Evolutionary conservation across 139 green algal species (phyloP).

Genomic region (Picochlorum sp.): DNA sequence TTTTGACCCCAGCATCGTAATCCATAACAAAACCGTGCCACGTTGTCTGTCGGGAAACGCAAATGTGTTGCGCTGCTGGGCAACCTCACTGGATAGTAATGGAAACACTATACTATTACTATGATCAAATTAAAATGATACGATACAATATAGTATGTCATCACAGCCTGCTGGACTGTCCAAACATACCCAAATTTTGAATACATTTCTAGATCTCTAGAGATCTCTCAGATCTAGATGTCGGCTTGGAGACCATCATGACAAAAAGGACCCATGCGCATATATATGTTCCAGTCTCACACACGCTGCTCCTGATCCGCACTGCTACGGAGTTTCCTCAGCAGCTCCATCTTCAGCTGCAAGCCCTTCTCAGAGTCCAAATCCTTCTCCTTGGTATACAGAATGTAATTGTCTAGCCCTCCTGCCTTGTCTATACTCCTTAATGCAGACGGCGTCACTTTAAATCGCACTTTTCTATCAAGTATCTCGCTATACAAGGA

Average conservation of each 20-base stretch:
- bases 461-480: slow-evolving; percentile 46
- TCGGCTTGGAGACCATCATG: too few relatives aligned
- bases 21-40: neutral
- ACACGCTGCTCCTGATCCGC: neutral
- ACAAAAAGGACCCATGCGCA: too few relatives aligned
- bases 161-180: too few relatives aligned
- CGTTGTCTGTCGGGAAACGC: too few relatives aligned
- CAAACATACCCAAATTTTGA: too few relatives aligned
- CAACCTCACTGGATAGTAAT: too few relatives aligned
- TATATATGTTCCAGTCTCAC: neutral
- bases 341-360: slow-evolving; percentile 29
- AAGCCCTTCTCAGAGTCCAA: slow-evolving; percentile 49
- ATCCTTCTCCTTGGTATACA: slow-evolving; percentile 55
- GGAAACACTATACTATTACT: too few relatives aligned
- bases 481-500: slow-evolving; percentile 66
- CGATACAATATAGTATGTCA: too few relatives aligned
- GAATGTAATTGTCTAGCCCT: slow-evolving; percentile 75
- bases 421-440: slow-evolving; percentile 73
- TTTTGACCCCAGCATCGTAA: slow-evolving; percentile 48
- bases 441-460: slow-evolving; percentile 68
- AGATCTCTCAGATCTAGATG: too few relatives aligned
- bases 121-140: too few relatives aligned
- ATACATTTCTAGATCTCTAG: too few relatives aligned
- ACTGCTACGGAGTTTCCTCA: slow-evolving; percentile 10
- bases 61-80: too few relatives aligned